Base-by-base conservation (phyloP, 257 asterid species). In the Forsythia viridissima region DNA sequence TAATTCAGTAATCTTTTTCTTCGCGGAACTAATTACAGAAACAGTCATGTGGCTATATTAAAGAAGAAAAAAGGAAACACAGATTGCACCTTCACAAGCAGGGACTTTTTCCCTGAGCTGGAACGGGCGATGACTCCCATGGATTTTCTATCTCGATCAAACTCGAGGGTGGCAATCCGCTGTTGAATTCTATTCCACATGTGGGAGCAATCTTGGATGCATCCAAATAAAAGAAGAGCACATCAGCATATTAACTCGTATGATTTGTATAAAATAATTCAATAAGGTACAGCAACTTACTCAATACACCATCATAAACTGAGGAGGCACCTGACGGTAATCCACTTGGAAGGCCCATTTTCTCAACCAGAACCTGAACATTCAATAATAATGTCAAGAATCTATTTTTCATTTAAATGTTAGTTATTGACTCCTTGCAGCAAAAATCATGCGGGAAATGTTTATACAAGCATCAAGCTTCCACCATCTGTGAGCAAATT, bases 141-240 rank as follows among this genome's bases (percentile, higher is more conserved):
- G 73, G 99, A 96, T 88, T 96, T 93, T 80, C 99, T 92, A 85
- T 93, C 97, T 71, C 97, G 97, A 46, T 96, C 99, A 84, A 96
- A 96, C 85, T 96, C 99, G 72, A 96, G 99, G 78, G 99, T 96
- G 24, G 97, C 99, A 83, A 96, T 91, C 69, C 99, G 90, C 76
- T 82, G 77, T 72, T 96, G 97, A 84, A 86, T 79, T 76, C 83
- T 86, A 84, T 89, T 93, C 98, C 98, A 96, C 61, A 81, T 36
- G 81, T 79, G 36, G 84, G 93, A 92, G 86, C 95, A 96, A 65
- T 90, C 99, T 96, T 41, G 48, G 66, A 85, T 48, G 48, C 38
- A 84, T 37, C 39, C 79, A 82, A 75, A 68, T 73, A 66, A 75
- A 75, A 77, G 37, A 40, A 55, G 21, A 46, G n/a, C 57, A 76